Base-by-base conservation (phyloP, 257 asterid species). In the Nicotiana undulata region DNA sequence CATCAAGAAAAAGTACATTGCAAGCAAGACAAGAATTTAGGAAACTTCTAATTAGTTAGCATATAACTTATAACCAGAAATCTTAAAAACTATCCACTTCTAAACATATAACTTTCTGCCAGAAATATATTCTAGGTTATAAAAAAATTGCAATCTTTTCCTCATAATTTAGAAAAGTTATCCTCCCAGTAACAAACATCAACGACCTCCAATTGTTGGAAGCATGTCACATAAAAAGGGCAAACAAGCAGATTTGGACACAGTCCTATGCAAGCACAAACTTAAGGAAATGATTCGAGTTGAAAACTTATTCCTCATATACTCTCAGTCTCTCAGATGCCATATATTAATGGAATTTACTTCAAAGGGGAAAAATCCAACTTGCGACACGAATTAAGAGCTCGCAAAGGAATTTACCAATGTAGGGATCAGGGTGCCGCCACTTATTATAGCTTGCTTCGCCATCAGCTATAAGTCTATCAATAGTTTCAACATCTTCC, bases 371-470 rank as follows among this genome's bases (percentile, higher is more conserved):
- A 26, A 37, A 55, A 32, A 63, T 80, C 61, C 60, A 58, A 53
- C 60, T 53, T 53, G 60, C 22, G 10, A 53, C 60, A 53, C 0
- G 9, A 53, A 53, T 53, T 53, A 53, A 53, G 49, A 53, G 7
- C 20, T 53, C 18, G 22, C n/a, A 2, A 82, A 5, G 66, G 17
- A 64, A 87, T 90, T 82, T 84, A 94, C 98, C 98, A 64, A 91
- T 82, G 86, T 94, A 94, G 64, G 98, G 97, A 86, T 94, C 98
- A 49, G 98, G 98, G 66, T 94, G 98, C 88, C 94, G 85, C 92
- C 92, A 94, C 86, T 91, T 91, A 64, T 93, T 83, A 84, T 91
- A 86, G 56, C 75, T 63, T 34, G 93, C 90, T 85, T 94, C 97
- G 37, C 91, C 97, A 88, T 84, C 87, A 65, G 81, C 85, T 78